Evolutionary conservation across 371 early-diverging fungal species (phyloP).

Genomic region (Encephalitozoon romaleae): DNA sequence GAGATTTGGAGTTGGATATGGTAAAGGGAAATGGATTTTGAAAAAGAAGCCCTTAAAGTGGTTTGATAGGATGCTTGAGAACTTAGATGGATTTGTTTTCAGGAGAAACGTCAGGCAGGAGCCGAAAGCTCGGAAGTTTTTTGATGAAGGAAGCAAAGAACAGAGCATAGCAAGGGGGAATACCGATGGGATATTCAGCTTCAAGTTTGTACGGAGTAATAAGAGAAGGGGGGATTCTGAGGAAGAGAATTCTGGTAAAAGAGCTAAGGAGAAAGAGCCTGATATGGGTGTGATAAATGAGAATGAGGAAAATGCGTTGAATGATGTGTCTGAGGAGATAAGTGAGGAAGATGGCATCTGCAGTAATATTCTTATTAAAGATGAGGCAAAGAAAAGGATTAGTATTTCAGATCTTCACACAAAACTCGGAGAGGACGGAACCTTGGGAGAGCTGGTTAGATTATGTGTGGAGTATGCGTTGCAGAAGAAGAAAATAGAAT

Average conservation of each 20-base stretch:
- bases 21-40: slow-evolving; percentile 1
- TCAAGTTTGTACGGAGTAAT: neutral
- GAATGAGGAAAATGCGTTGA: neutral
- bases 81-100: neutral
- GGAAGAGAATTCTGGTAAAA: neutral
- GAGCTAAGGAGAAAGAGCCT: neutral
- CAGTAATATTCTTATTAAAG: neutral
- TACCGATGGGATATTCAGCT: slow-evolving; percentile 40
- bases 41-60: neutral
- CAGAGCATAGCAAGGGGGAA: neutral
- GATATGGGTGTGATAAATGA: neutral
- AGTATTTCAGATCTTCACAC: neutral
- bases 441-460: neutral
- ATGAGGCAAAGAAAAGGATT: neutral
- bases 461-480: neutral
- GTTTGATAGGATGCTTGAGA: neutral
- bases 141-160: neutral
- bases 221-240: neutral
- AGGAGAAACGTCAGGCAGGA: neutral
- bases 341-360: neutral
- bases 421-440: neutral
- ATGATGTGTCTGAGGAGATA: neutral
- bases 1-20: neutral
- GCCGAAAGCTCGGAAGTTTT: neutral
- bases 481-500: slow-evolving; percentile 5